Evolutionary conservation across 164 flowering plant species (phyloP), one percentile per base, ranked within the genome.

Genomic region (Vitis cinerea): DNA sequence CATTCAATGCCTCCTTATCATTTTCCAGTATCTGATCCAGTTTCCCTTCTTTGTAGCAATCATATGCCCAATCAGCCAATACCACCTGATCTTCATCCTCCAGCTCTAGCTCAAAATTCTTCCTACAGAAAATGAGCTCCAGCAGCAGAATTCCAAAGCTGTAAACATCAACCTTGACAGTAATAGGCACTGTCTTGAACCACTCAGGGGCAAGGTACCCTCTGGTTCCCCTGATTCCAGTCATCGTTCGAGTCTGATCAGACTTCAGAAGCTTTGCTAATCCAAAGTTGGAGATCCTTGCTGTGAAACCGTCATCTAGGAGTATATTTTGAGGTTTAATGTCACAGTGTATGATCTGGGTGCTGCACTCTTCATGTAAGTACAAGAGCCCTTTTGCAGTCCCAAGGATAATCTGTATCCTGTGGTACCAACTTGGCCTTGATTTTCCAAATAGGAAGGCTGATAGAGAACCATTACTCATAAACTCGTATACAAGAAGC

Each of bases 121-220:
- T 77, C 50, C 76, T 61, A 55, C 80, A 73, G 31, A 73, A 69
- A 37, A 77, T 77, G 64, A 77, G 14, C 63, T 77, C 80, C 48
- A 77, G 67, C 73, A 77, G 31, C 55, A 77, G 48, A n/a, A 77
- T 54, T 2, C 80, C 80, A 51, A 72, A 77, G 72, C 80, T 77
- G 23, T 72, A 70, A 3, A 72, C 67, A 61, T 76, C 79, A 12
- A 76, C 79, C 61, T 72, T 76, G 15, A 49, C 70, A 3, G 79
- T 58, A 31, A 72, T n/a, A 3, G 79, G 73, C 53, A 65, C 29
- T 23, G 29, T 72, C 66, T 68, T 68, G 57, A 72, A 71, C 79
- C 79, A 76, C 53, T 76, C 75, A 0, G 77, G 77, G 0, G 71
- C 74, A 29, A 77, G 55, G 55, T 77, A 77, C 9, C 80, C 74